These are phyloP conservation scores for Allium cepa DNA, from an alignment of 106 monocot species.

Conservation along the genomic window DNA sequence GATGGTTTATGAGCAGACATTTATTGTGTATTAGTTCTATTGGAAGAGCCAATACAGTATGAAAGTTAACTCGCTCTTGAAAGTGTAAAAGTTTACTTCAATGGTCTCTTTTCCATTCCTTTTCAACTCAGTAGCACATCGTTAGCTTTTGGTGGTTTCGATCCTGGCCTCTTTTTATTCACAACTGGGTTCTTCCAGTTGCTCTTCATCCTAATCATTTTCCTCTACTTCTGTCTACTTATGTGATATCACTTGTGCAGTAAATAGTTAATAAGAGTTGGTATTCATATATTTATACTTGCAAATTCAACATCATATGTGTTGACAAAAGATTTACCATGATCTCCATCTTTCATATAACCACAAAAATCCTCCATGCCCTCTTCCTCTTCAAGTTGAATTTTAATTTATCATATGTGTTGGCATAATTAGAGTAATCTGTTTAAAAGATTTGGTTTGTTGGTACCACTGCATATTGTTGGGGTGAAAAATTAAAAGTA, in stretches of 20 bases:
- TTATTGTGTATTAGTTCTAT: too few species aligned
- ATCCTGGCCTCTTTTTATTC: conserved; percentile 27
- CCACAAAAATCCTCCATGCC: conserved; percentile 82
- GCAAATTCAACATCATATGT: neutral
- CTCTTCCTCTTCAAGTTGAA: conserved; percentile 64
- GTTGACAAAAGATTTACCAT: neutral
- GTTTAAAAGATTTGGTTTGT: too few species aligned
- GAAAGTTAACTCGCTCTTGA: neutral
- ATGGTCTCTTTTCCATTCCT: conserved; percentile 38
- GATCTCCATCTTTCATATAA: conserved; percentile 16
- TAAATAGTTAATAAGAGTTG: neutral
- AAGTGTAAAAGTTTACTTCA: conserved; percentile 23
- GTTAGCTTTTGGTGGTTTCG: conserved; percentile 7
- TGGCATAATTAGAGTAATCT: too few species aligned
- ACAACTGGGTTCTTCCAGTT: conserved; percentile 2
- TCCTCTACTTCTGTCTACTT: neutral
- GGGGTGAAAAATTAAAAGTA: too few species aligned
- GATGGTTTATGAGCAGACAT: too few species aligned
- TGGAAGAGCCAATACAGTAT: neutral
- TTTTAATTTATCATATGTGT: too few species aligned
- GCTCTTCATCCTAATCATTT: conserved; percentile 22
- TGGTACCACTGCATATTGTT: too few species aligned
- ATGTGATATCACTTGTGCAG: conserved; percentile 3
- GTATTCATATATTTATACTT: neutral
- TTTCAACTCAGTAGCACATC: conserved; percentile 16